Base-by-base conservation (phyloP, 352 stramenopile genomes). In the Blastocystis sp. region DNA sequence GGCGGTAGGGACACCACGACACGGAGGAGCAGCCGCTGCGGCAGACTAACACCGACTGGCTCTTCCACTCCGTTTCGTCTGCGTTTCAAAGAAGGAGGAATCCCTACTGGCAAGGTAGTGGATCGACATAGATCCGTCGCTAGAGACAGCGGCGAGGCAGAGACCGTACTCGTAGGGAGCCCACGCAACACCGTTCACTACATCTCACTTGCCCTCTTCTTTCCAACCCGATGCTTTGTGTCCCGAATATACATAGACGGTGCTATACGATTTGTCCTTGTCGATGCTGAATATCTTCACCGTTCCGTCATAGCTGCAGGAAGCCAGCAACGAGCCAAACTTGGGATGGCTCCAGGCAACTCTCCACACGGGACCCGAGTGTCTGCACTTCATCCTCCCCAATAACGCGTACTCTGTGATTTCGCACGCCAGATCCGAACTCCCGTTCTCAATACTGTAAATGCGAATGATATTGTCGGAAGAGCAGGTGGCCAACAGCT, bases 321-420 rank as follows among this genome's bases (percentile, higher is more conserved):
- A 97, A 48, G 96, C 96, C 28, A 99, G 91, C 69, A 98, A 87
- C 62, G 95, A 93, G 60, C 95, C 95, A 89, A 97, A 98, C 90
- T 96, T 98, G n/a, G 97, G 97, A 91, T 99, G 97, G 9, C 96
- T 95, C 97, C 97, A 99, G 1, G 93, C 92, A 2, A 99, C 93
- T 92, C 98, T 94, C 96, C 96, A 99, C 66, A 99, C 96, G 0
- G 97, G 96, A 23, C 96, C 96, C 89, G 97, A 94, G 89, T 93
- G 89, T 91, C 91, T 86, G 91, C 86, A 78, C 92, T 93, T 40
- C 88, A 89, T 76, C 96, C 92, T 74, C 92, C 93, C 38, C 91
- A 95, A 74, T 21, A 10, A 4, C 10, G 28, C 67, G 7, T 78
- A 88, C 78, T 88, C 78, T 28, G 60, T 28, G n/a, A 88, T 78